Conservation (phyloP, 1,284 basidiomycete species). For the Leccinum cinnamomeum region DNA sequence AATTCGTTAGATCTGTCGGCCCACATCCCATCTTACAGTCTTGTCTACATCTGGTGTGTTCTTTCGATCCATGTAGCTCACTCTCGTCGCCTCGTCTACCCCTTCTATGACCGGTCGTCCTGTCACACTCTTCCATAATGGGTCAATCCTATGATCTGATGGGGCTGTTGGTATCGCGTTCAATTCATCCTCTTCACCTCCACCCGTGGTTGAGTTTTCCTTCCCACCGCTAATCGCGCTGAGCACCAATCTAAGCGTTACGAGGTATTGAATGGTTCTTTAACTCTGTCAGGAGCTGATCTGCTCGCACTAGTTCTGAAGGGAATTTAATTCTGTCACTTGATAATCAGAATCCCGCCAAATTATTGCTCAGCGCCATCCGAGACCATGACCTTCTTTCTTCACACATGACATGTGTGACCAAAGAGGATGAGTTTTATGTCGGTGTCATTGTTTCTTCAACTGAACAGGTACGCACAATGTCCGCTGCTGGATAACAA, state of each 20-base stretch:
- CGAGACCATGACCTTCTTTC: slow-evolving; percentile 39
- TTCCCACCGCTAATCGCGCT: slow-evolving; percentile 59
- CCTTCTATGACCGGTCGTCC: slow-evolving; percentile 84
- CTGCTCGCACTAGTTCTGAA: slow-evolving; percentile 51
- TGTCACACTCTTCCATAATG: slow-evolving; percentile 71
- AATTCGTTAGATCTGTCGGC: slow-evolving; percentile 4
- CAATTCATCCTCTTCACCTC: slow-evolving; percentile 25
- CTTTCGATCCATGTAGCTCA: slow-evolving; percentile 46
- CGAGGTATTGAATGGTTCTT: slow-evolving; percentile 43
- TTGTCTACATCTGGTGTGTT: slow-evolving; percentile 1
- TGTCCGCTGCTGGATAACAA: background rate
- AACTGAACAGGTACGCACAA: slow-evolving; percentile 16
- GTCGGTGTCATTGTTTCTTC: slow-evolving; percentile 46
- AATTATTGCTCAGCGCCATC: slow-evolving; percentile 65
- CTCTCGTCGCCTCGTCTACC: slow-evolving; percentile 75
- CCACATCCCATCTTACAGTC: background rate
- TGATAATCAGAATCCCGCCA: slow-evolving; percentile 66
- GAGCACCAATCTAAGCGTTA: slow-evolving; percentile 54
- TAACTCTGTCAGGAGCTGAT: background rate
- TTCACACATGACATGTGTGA: slow-evolving; percentile 11
- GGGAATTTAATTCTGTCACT: slow-evolving; percentile 78
- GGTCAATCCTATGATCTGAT: slow-evolving; percentile 49
- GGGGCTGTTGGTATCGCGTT: slow-evolving; percentile 79
- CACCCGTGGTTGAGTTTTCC: slow-evolving; percentile 35
- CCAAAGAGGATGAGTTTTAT: slow-evolving; percentile 71